Conservation (phyloP, 441 rosid genomes). For the Rhodomyrtus psidioides region DNA sequence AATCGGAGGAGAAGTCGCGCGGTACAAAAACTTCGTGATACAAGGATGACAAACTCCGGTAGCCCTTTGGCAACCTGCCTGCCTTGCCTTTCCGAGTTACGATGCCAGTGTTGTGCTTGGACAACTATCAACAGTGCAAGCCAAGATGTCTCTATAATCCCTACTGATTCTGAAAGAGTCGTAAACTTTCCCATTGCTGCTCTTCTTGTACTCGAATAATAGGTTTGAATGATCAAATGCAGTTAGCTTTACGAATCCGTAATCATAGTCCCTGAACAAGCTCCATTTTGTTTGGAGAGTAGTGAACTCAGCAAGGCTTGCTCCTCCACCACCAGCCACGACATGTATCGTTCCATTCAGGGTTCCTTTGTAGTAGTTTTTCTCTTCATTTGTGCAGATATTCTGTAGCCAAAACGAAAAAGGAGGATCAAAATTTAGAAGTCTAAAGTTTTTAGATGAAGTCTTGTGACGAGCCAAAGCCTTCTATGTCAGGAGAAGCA, state of each 20-base stretch:
- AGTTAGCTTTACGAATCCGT: conserved; percentile 64
- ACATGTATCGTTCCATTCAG: conserved; percentile 72
- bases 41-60: neutral
- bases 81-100: neutral
- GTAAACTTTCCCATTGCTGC: conserved; percentile 66
- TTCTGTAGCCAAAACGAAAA: conserved; percentile 27
- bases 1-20: neutral
- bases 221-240: conserved; percentile 56
- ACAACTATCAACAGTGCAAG: conserved; percentile 63
- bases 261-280: conserved; percentile 46
- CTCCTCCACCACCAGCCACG: conserved; percentile 87
- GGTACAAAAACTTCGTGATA: neutral
- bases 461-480: neutral
- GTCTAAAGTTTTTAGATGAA: neutral
- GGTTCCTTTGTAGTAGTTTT: conserved; percentile 36
- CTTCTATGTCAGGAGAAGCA: neutral
- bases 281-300: conserved; percentile 57
- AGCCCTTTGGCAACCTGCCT: neutral
- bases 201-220: conserved; percentile 75
- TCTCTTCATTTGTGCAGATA: conserved; percentile 55
- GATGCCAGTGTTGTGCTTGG: conserved; percentile 53
- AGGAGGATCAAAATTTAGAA: neutral
- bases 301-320: conserved; percentile 51
- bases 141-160: conserved; percentile 60
- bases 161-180: conserved; percentile 65